Evolutionary conservation across 805 yeast genomes (phyloP).

Genomic region (Pichia deserticola): DNA sequence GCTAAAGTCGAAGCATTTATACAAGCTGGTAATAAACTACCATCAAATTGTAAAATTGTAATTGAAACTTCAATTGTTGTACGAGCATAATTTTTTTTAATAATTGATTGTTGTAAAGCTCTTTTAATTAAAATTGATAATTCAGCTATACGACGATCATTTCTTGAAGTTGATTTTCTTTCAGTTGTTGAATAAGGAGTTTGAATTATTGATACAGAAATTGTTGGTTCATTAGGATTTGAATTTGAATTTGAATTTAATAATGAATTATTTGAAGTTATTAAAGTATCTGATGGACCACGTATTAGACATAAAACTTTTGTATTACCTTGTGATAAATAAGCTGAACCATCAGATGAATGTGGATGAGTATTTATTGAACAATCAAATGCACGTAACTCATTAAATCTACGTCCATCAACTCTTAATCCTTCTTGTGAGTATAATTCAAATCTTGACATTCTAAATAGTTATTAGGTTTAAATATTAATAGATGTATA

Average conservation of each 20-base stretch:
- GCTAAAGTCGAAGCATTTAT: conserved; percentile 86
- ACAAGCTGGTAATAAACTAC: conserved; percentile 74
- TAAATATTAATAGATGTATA: not conserved
- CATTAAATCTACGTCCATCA: conserved; percentile 96
- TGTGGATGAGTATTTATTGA: conserved; percentile 81
- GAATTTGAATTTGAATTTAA: conserved; percentile 35
- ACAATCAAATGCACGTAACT: conserved; percentile 74
- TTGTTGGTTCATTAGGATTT: conserved; percentile 46
- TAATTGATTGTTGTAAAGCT: conserved; percentile 67
- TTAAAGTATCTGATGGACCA: conserved; percentile 75
- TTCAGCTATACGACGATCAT: conserved; percentile 66
- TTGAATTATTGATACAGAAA: conserved; percentile 59
- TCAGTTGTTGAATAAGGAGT: conserved; percentile 79
- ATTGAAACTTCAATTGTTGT: conserved; percentile 70
- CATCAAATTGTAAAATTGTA: conserved; percentile 83
- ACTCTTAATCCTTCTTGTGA: conserved; percentile 92
- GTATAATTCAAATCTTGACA: conserved; percentile 62
- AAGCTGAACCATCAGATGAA: conserved; percentile 87
- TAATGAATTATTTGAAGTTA: conserved; percentile 31
- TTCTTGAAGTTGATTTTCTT: conserved; percentile 57
- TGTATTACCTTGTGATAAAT: conserved; percentile 86
- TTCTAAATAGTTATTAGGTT: not conserved
- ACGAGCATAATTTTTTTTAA: conserved; percentile 70
- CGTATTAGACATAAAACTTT: conserved; percentile 77
- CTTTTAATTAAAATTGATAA: conserved; percentile 58